Conservation (phyloP, 169 alveolate genomes). For the Eimeria acervulina region DNA sequence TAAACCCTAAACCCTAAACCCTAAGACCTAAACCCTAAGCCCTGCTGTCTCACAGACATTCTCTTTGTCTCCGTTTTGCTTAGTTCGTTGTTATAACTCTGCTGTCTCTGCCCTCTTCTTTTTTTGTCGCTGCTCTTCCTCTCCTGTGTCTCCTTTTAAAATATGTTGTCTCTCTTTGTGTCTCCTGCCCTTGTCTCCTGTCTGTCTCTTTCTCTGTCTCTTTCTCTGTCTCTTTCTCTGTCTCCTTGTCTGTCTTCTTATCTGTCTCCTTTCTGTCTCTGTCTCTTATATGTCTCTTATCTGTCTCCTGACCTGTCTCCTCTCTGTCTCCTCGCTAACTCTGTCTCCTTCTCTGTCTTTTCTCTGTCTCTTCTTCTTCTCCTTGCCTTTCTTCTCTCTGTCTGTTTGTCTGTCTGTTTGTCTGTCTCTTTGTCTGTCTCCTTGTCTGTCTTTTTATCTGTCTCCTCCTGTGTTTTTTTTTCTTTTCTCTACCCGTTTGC, state of each 20-base stretch:
- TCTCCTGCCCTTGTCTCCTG: too few species aligned
- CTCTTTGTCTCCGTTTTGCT: too few species aligned
- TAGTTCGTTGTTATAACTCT: too few species aligned
- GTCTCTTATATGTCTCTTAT: not conserved
- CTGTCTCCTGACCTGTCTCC: not conserved
- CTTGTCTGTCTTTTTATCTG: not conserved
- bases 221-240: too few species aligned
- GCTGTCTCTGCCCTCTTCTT: too few species aligned
- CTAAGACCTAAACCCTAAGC: conserved; percentile 7
- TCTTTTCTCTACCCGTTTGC: not conserved
- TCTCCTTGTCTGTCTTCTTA: too few species aligned
- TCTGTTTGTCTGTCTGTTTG: not conserved
- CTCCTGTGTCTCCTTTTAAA: too few species aligned
- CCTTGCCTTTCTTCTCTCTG: not conserved
- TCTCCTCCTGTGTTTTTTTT: not conserved
- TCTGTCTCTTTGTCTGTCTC: not conserved
- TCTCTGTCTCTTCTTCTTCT: not conserved
- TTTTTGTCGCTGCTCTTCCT: too few species aligned
- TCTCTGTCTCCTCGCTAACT: too few species aligned
- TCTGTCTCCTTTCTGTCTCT: not conserved
- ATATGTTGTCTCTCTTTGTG: too few species aligned
- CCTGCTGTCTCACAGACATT: too few species aligned
- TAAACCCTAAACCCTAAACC: conserved; percentile 31
- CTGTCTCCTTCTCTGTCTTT: not conserved
- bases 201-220: too few species aligned